phyloP scores from a whole-genome alignment of 1,284 basidiomycete genomes.

The Rhodotorula sp. region DNA sequence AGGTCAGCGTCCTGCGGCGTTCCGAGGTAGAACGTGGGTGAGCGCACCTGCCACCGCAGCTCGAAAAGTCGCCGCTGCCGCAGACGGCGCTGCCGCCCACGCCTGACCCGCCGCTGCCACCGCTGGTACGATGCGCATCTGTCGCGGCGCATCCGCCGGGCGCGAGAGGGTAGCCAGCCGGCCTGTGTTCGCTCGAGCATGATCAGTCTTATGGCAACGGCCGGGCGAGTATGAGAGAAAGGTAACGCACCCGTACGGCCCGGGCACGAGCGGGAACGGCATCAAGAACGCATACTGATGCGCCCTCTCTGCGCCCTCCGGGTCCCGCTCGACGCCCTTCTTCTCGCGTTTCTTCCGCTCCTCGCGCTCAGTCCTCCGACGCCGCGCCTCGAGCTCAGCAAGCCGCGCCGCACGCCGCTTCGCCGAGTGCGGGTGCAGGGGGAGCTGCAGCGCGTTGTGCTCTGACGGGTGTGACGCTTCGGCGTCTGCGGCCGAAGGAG shows the following conservation, averaged over 20 bases:
- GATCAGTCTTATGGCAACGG: background rate
- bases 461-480: conserved; percentile 44
- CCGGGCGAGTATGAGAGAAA: background rate
- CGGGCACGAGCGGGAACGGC: background rate
- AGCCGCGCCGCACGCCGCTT: background rate
- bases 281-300: background rate
- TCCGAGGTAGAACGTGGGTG: background rate
- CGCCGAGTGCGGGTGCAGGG: background rate
- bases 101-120: no score
- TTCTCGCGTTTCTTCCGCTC: background rate
- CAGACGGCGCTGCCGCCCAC: no score
- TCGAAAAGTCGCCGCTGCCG: no score
- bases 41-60: no score
- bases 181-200: background rate
- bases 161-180: background rate
- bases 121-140: background rate
- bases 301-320: background rate
- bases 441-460: conserved; percentile 41
- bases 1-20: background rate
- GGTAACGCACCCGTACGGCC: conserved; percentile 1
- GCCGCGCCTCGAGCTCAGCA: conserved; percentile 11
- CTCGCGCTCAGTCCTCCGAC: background rate
- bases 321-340: background rate
- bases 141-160: background rate
- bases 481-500: background rate